These are phyloP conservation scores for Vitis hybrid DNA, from an alignment of 177 flowering plant species.

Conservation along the genomic window DNA sequence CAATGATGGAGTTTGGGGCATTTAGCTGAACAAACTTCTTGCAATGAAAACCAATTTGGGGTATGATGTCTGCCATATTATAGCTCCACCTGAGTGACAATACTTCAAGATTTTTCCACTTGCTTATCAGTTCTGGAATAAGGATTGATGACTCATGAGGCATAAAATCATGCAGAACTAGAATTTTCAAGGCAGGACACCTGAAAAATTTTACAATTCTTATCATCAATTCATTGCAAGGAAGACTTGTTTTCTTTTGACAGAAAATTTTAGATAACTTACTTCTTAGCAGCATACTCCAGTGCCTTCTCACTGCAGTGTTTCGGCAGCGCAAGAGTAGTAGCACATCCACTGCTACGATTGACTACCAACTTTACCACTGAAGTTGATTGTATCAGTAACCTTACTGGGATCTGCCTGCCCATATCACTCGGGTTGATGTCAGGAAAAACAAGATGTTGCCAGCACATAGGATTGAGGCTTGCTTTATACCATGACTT, in stretches of 20 bases:
- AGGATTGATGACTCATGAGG: too few species aligned
- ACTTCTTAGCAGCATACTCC: neutral
- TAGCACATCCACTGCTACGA: too few species aligned
- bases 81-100: neutral
- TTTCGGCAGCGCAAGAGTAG: neutral
- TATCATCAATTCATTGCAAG: too few species aligned
- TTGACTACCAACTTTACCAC: neutral
- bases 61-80: neutral
- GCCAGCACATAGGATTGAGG: constrained; percentile 2
- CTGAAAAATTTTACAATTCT: neutral
- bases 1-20: neutral
- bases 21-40: neutral
- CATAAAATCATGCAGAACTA: neutral
- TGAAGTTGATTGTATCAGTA: neutral
- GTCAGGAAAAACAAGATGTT: neutral
- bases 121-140: neutral
- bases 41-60: neutral
- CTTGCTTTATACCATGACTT: neutral
- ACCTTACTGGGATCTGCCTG: neutral
- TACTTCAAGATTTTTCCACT: neutral
- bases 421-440: too few species aligned
- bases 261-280: neutral
- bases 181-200: neutral
- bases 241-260: too few species aligned
- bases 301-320: neutral